Percentiles rank a stretch among this genome's conserved stretches.
phyloP scores from a whole-genome alignment of 2,329 filamentous ascomycete species.

The Ceratocystis ficicola region DNA sequence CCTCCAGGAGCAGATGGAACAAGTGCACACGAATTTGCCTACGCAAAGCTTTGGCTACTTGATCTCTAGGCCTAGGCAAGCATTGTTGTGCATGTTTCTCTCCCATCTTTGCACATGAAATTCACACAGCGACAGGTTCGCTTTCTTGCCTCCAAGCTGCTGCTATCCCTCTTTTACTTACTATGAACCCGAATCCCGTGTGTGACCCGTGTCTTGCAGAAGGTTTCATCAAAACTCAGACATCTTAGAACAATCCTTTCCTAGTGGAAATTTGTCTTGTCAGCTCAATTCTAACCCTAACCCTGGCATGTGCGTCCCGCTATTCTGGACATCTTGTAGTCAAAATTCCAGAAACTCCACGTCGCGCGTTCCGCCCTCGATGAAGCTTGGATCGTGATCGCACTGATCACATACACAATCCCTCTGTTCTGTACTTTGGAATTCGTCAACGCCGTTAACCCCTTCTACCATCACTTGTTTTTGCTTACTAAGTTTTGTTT shows the following conservation, averaged over 20 bases:
- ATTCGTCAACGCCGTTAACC: background rate
- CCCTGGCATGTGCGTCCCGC: background rate
- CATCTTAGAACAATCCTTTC: no score
- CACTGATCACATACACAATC: background rate
- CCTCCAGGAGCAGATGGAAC: background rate
- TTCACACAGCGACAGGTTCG: no score
- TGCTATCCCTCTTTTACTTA: no score
- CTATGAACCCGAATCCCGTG: no score
- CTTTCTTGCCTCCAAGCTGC: no score
- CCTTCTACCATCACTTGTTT: background rate
- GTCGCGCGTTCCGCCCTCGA: conserved; percentile 11
- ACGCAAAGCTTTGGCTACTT: background rate
- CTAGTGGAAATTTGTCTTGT: no score
- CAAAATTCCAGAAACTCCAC: conserved; percentile 15
- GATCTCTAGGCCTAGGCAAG: background rate
- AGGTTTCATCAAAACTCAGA: no score
- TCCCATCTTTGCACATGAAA: no score
- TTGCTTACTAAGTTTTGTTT: background rate
- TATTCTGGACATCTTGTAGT: background rate
- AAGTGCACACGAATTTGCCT: background rate
- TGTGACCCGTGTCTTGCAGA: no score
- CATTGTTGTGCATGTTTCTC: background rate
- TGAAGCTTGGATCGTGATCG: conserved; percentile 10
- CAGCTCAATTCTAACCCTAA: background rate
- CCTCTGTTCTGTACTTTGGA: background rate